A percentile compares a stretch with the other conserved stretches of the same genome.
These are phyloP conservation scores for Cyberlindnera veronae DNA, from an alignment of 805 yeast species.

Conservation along the genomic window DNA sequence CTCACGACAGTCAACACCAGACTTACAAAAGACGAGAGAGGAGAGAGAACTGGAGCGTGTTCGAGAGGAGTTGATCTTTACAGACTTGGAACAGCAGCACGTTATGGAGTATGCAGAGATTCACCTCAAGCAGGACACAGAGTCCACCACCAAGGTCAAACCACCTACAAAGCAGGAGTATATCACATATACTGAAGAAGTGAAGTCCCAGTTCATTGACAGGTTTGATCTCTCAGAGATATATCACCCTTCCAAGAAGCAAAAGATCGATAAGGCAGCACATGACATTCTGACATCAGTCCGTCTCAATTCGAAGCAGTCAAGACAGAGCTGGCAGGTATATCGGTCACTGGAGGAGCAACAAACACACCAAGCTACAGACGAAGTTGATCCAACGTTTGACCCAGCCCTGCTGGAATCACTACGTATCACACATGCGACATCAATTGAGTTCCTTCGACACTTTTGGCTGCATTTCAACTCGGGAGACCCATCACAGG, in stretches of 20 bases:
- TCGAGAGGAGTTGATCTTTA: conserved; percentile 44
- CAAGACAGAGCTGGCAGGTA: conserved; percentile 42
- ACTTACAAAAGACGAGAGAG: conserved; percentile 34
- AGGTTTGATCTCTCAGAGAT: conserved; percentile 30
- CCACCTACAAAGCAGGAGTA: conserved; percentile 25
- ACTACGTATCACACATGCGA: conserved; percentile 60
- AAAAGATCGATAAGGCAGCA: conserved; percentile 39
- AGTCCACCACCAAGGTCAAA: conserved; percentile 15
- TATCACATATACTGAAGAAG: conserved; percentile 18
- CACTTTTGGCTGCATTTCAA: conserved; percentile 72
- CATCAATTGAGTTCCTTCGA: conserved; percentile 69
- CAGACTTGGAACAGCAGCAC: conserved; percentile 48
- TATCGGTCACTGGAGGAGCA: conserved; percentile 26
- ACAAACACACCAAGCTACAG: conserved; percentile 24
- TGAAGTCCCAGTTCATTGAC: conserved; percentile 17
- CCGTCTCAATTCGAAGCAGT: conserved; percentile 52
- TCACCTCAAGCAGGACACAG: conserved; percentile 20
- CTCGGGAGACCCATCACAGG: conserved; percentile 44
- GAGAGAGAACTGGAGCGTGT: conserved; percentile 34
- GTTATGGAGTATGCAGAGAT: conserved; percentile 51
- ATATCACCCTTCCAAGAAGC: conserved; percentile 25
- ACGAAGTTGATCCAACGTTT: conserved; percentile 31
- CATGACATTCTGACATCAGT: conserved; percentile 45
- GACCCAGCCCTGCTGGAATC: conserved; percentile 43
- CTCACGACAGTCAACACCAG: conserved; percentile 33